Evolutionary conservation across 176 grass and related monocot species (phyloP).

Genomic region (Aegilops longissima): DNA sequence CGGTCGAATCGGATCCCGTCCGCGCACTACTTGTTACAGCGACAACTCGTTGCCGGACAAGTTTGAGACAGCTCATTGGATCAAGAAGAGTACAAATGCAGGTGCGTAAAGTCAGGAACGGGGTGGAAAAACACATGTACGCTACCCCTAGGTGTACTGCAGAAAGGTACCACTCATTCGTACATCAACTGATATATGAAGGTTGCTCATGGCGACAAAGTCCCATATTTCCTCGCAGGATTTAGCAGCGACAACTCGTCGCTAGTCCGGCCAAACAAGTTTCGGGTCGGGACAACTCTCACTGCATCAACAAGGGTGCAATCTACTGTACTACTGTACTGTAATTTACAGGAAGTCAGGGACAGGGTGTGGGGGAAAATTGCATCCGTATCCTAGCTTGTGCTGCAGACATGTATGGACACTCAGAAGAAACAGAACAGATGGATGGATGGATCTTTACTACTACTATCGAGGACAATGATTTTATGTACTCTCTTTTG

Average conservation of each 20-base stretch:
- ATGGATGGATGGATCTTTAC: not conserved
- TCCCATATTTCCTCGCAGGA: not conserved
- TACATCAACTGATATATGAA: not conserved
- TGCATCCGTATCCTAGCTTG: conserved; percentile 33
- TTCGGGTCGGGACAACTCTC: not conserved
- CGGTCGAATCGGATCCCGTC: not conserved
- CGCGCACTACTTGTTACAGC: not conserved
- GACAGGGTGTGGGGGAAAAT: not conserved
- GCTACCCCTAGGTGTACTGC: not conserved
- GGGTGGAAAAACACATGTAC: not conserved
- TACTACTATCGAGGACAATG: not conserved
- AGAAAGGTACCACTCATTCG: not conserved
- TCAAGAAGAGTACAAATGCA: conserved; percentile 29
- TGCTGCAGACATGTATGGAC: conserved; percentile 23
- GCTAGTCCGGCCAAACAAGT: not conserved
- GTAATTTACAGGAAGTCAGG: conserved; percentile 11
- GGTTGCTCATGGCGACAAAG: not conserved
- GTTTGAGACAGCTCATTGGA: not conserved
- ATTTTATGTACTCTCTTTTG: not conserved
- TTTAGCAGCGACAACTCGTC: not conserved
- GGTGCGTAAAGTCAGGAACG: conserved; percentile 36
- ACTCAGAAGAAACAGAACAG: conserved; percentile 9
- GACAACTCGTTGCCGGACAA: not conserved
- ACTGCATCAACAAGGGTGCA: not conserved
- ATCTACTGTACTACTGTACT: not conserved